These are phyloP conservation scores for Blastobotrys robertii DNA, from an alignment of 805 yeast genomes.

Conservation along the genomic window DNA sequence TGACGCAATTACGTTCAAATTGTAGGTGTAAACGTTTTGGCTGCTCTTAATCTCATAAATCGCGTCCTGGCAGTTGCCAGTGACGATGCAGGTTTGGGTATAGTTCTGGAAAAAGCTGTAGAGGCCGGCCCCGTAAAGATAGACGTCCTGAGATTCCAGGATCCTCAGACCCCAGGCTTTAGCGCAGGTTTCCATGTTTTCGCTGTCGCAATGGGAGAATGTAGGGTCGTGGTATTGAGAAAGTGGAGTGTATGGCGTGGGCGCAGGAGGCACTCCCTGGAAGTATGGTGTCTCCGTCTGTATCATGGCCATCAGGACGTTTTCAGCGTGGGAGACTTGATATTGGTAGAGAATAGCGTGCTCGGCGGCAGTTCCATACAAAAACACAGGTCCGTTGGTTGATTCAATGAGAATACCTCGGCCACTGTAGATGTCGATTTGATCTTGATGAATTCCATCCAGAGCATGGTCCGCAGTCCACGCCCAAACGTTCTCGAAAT, in stretches of 20 bases:
- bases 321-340: constrained; percentile 3
- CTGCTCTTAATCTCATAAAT: no score
- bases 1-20: no score
- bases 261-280: constrained; percentile 5
- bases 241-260: constrained; percentile 4
- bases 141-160: no score
- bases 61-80: no score
- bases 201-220: background rate
- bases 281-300: constrained; percentile 7
- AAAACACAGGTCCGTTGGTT: background rate
- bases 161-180: no score
- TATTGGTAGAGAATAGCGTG: constrained; percentile 7
- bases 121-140: no score
- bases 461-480: constrained; percentile 8
- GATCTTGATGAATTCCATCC: background rate
- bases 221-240: constrained; percentile 3
- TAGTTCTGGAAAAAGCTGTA: no score
- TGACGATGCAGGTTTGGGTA: no score
- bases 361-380: constrained; percentile 5
- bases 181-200: no score
- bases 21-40: no score
- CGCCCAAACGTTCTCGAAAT: constrained; percentile 7
- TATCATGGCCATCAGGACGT: constrained; percentile 4
- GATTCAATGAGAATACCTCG: constrained; percentile 6
- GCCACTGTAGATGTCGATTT: constrained; percentile 5